Evolutionary conservation across 2,329 filamentous ascomycete species (phyloP).

Genomic region (Parascedosporium putredinis): DNA sequence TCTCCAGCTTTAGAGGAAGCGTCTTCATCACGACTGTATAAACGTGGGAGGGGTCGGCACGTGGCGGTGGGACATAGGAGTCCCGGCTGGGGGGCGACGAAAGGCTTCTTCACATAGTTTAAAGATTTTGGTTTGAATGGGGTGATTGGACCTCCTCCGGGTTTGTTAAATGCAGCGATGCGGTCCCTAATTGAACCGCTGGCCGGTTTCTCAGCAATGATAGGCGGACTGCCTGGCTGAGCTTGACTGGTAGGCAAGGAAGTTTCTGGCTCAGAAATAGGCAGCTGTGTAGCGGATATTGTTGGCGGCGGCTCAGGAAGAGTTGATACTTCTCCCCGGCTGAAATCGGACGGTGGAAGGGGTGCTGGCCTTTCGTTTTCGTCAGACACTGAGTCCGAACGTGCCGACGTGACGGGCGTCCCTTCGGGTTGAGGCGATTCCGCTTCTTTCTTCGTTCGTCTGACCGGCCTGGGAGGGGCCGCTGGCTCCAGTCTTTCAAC

Average conservation of each 20-base stretch:
- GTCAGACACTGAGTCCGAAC: not conserved
- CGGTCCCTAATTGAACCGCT: conserved; percentile 82
- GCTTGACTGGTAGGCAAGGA: conserved; percentile 24
- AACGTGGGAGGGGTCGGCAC: conserved; percentile 59
- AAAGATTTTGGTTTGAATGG: conserved; percentile 74
- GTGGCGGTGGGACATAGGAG: conserved; percentile 69
- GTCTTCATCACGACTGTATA: conserved; percentile 83
- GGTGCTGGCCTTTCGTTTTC: conserved; percentile 9
- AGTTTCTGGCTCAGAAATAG: conserved; percentile 24
- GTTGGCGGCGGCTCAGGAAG: too few relatives aligned
- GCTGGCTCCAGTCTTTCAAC: conserved; percentile 92
- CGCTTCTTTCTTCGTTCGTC: conserved; percentile 59
- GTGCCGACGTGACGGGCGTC: conserved; percentile 7
- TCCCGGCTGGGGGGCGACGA: conserved; percentile 92
- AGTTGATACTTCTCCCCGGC: conserved; percentile 13
- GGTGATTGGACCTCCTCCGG: conserved; percentile 72
- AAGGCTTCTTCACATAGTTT: conserved; percentile 91
- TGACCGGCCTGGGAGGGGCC: conserved; percentile 74
- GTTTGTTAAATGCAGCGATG: conserved; percentile 94
- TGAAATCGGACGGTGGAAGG: conserved; percentile 19
- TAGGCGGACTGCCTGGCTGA: conserved; percentile 46
- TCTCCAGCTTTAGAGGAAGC: conserved; percentile 57
- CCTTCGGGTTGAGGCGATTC: conserved; percentile 17
- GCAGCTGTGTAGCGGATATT: conserved; percentile 2
- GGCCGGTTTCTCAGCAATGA: conserved; percentile 61